Base-by-base conservation (phyloP, 495 filamentous ascomycete genomes). In the Hapsidospora chrysogenum region DNA sequence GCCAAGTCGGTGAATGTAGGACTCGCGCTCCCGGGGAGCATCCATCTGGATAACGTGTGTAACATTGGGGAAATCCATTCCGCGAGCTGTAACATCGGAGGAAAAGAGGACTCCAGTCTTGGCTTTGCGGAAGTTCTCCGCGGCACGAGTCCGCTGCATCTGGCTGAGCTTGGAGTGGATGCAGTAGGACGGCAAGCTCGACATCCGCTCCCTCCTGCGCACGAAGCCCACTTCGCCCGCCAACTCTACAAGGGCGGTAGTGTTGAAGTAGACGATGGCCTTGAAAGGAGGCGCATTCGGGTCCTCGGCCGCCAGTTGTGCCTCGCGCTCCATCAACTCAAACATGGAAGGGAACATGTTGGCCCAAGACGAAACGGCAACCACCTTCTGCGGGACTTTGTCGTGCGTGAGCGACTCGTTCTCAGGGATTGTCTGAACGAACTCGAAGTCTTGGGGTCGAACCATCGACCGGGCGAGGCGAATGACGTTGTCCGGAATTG, bases 21-120 rank as follows among this genome's bases (percentile, higher is more conserved):
- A 68, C 38, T 94, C 87, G 11, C 72, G 60, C 41, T 68, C 67
- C 5, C 66, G 55, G 3, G 86, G 84, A 10, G 78, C 46, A 31
- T 83, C 80, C 35, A 87, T 52, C 49, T 95, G 86, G 48, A 95
- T 73, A 41, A 95, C 85, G 42, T 93, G 72, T 29, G 85, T 78
- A 35, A 95, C 87, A 43, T 85, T 76, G 36, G 87, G 85, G 61
- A 95, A 95, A 52, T 95, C 87, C 84, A 95, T 87, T 46, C 89
- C 89, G 50, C 89, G 76, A 10, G 89, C 84, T 1, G 87, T 89
- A 17, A 97, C 87, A 54, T 97, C 89, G 3, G 85, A 85, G 1
- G 86, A 86, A 52, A 96, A 70, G 17, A 97, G 68, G 36, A 97
- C 78, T 19, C 62, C 86, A 17, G 68, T 66, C 11, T 58, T 37